phyloP scores from a whole-genome alignment of 139 green algal species.

The Yamagishiella unicocca region DNA sequence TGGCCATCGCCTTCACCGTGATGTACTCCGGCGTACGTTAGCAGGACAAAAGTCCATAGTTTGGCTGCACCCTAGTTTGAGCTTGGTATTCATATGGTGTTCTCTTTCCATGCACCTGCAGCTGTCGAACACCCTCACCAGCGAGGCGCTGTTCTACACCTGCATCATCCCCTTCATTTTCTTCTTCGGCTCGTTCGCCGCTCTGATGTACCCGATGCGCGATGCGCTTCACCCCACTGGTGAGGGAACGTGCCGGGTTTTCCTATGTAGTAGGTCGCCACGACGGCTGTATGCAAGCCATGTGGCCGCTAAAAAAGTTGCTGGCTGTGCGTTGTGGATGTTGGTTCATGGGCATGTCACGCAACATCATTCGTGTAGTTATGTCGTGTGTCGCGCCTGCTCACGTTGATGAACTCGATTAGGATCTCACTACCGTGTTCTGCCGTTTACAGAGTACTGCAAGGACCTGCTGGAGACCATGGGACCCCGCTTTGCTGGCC shows the following conservation, averaged over 20 bases:
- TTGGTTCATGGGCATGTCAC: no score
- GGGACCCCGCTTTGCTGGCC: conserved; percentile 90
- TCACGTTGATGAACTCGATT: no score
- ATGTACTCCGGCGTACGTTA: conserved; percentile 87
- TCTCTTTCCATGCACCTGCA: no score
- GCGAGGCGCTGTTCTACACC: conserved; percentile 97
- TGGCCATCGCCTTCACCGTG: conserved; percentile 96
- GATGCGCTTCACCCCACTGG: conserved; percentile 93
- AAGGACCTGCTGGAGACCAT: conserved; percentile 81
- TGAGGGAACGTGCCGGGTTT: conserved; percentile 45
- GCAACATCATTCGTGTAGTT: no score
- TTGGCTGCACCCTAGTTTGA: not conserved
- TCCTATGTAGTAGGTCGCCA: no score
- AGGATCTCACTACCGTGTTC: no score
- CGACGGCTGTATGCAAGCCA: no score
- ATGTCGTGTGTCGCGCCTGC: no score
- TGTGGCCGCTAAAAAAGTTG: no score
- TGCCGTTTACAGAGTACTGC: conserved; percentile 79
- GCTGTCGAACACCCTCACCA: conserved; percentile 92
- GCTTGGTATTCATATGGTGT: not conserved
- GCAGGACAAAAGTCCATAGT: not conserved
- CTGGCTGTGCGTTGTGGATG: no score
- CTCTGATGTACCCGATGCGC: conserved; percentile 95
- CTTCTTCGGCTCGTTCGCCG: conserved; percentile 98
- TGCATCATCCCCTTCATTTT: conserved; percentile 98